Base-by-base conservation (phyloP, 2,329 filamentous ascomycete species). In the Penicillium decumbens region DNA sequence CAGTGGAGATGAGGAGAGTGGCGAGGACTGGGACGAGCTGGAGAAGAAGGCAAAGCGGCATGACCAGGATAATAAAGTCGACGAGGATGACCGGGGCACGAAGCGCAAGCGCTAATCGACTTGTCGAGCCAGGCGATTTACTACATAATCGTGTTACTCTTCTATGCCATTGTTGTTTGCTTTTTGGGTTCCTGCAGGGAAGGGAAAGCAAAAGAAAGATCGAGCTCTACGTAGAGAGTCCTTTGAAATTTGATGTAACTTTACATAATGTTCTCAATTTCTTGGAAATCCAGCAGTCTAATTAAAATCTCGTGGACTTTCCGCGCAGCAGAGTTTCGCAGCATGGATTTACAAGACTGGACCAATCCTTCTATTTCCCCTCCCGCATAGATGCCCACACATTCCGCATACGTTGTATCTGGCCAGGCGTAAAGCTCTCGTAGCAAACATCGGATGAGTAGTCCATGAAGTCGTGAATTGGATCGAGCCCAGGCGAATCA, bases 1-100 rank as follows among this genome's bases (percentile, higher is more conserved):
- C 38, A 74, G 71, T 47, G 71, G 60, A 6, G 80, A 82, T 3
- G 88, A 91, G 6, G 87, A 87, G 39, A 87, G 89, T 56, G 87
- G 87, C 42, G 87, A 96, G 68, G 89, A 95, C 65, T 96, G 92
- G 92, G 91, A 97, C 67, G 90, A 95, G 71, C 69, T 96, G 51
- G 92, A 96, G 75, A 85, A 85, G 71, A 95, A 95, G 77, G 91
- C 82, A 1, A 80, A 78, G 62, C 78, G 73, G 68, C 82, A 83
- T 67, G 82, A 85, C 60, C 74, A 76, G 54, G 80, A 84, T 56
- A 72, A 71, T 43, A 73, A 73, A 2, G 56, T 75, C 23, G 75
- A 79, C 20, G 80, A 81, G 43, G 78, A 81, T 45, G 80, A 82
- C 28, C 74, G 66, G 40, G 74, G 86, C 3, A 89, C 85, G 75